Evolutionary conservation across 352 stramenopile genomes (phyloP), one percentile per base, ranked within the genome.

Genomic region (Phytophthora sp.): DNA sequence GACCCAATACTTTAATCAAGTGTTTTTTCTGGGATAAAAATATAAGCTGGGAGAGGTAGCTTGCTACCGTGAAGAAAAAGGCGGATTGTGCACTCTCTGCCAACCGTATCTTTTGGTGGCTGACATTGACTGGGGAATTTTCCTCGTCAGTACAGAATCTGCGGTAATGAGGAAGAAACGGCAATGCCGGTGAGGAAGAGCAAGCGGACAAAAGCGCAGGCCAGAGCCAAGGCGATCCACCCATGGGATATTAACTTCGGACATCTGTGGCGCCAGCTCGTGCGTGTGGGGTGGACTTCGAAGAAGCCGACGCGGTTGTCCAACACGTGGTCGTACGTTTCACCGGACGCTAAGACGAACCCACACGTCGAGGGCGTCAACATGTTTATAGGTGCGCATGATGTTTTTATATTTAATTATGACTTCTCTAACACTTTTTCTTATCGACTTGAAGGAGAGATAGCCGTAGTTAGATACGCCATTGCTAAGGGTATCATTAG

Each of bases 1-100:
- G 23, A 11, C 7, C 30, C 4, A 3, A 52, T 60, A 60, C 30
- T 52, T 51, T 30, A 52, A 60, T 53, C 38, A 52, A 52, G 52
- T 2, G n/a, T 51, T 44, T 37, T 30, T 60, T 27, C 28, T 28
- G 18, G 13, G 13, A 20, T 12, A 17, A 44, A 51, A 37, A 21
- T 13, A 35, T 52, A 52, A 30, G n/a, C 28, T 6, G 28, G 28
- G 11, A 11, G 28, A 11, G 28, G 28, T 32, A 11, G 28, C 28
- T 32, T n/a, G n/a, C n/a, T n/a, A n/a, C n/a, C n/a, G n/a, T n/a
- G n/a, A n/a, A n/a, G n/a, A n/a, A n/a, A n/a, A n/a, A n/a, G n/a
- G n/a, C n/a, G n/a, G n/a, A n/a, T n/a, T n/a, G n/a, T n/a, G n/a
- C n/a, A n/a, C n/a, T n/a, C n/a, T n/a, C n/a, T n/a, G n/a, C n/a